Evolutionary conservation across 768 basidiomycete species (phyloP), one percentile per base, ranked within the genome.

Genomic region (Pluteus cervinus): DNA sequence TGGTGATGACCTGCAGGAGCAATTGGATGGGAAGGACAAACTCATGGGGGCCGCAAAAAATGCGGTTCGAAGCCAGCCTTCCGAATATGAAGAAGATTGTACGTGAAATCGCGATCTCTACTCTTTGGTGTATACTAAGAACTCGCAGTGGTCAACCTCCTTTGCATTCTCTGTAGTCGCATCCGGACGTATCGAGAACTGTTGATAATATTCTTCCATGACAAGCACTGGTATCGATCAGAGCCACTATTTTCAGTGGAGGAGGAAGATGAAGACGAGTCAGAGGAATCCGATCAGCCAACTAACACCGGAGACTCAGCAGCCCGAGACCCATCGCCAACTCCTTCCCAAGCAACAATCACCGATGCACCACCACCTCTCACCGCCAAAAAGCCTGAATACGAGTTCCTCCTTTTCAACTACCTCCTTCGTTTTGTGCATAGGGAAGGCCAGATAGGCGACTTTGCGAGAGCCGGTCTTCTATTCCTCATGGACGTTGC

Each of bases 181-280:
- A 96, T 98, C 54, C 75, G 88, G 39, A 86, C 86, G 21, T 80
- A 84, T 53, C 79, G 88, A 25, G 88, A 92, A 50, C 68, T 98
- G 2, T 76, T 98, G 25, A 86, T 96, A 75, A 94, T 98, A 45
- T 97, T 97, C 67, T 94, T 98, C 56, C 90, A 93, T 51, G 91
- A 94, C 56, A 92, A 87, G 52, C 80, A 87, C 48, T 88, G 87
- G 81, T 83, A 81, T 53, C 79, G 69, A 7, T 81, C 82, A 5
- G 81, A 87, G 44, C 80, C 84, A 7, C 53, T 87, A 29, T 86
- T 83, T 44, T 63, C 80, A 26, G 76, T 84, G 2, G 82, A 86
- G 44, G 87, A 89, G 53, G 79, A 80, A 25, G 81, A 82, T 0
- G 85, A 85, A 26, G 76, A 78, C 0, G 77, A 76, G 0, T 76